Evolutionary conservation across 352 stramenopile genomes (phyloP).

Genomic region (Phytophthora pseudosyringae): DNA sequence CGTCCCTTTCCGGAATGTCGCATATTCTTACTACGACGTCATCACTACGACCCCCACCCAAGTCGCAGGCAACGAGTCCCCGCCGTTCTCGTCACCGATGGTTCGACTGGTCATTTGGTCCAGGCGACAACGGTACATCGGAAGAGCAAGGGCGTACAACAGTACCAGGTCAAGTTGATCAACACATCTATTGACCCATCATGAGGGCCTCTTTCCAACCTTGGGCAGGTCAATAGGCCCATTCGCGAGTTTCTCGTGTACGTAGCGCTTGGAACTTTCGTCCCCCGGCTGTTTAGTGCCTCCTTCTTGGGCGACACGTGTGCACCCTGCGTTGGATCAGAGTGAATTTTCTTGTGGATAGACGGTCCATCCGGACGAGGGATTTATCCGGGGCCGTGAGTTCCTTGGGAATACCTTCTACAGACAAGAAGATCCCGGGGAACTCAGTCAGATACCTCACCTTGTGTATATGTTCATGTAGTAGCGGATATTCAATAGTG

Average conservation of each 20-base stretch:
- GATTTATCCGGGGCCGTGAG: too few relatives aligned
- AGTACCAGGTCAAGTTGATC: conserved; percentile 12
- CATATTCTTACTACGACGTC: background rate
- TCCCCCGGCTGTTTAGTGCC: too few relatives aligned
- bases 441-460: too few relatives aligned
- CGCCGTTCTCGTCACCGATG: conserved; percentile 9
- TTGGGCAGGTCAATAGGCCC: background rate
- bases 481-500: too few relatives aligned
- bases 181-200: background rate
- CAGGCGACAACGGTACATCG: conserved; percentile 2
- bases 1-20: conserved; percentile 4
- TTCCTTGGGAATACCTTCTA: too few relatives aligned
- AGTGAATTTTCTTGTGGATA: too few relatives aligned
- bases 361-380: too few relatives aligned
- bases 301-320: too few relatives aligned
- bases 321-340: too few relatives aligned
- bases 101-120: conserved; percentile 6
- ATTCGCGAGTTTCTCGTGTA: conserved; percentile 10
- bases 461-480: too few relatives aligned
- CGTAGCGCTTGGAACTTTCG: too few relatives aligned
- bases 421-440: too few relatives aligned
- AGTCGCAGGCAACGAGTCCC: conserved; percentile 4
- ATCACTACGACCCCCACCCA: background rate
- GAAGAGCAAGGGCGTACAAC: conserved; percentile 5
- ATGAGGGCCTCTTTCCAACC: conserved; percentile 6